phyloP scores from a whole-genome alignment of 176 grass and related monocot species.

The Pharus latifolius region DNA sequence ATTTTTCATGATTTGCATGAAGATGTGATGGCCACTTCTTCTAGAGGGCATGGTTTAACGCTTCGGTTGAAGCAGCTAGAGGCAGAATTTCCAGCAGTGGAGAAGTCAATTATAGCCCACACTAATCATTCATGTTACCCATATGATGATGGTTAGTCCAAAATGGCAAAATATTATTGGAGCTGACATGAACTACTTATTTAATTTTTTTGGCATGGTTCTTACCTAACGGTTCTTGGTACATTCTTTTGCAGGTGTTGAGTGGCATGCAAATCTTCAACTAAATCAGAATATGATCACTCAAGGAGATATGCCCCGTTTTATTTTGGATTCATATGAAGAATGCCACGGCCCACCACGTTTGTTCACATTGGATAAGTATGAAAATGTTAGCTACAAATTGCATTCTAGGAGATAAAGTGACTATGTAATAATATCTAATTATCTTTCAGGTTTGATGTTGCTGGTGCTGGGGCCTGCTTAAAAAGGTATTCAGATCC shows the following conservation, averaged over 20 bases:
- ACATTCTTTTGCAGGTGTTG: conserved; percentile 36
- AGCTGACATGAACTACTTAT: neutral
- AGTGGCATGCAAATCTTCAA: conserved; percentile 73
- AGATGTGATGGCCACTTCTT: conserved; percentile 79
- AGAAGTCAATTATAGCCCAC: conserved; percentile 64
- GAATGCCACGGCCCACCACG: conserved; percentile 86
- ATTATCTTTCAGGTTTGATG: conserved; percentile 82
- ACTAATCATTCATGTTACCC: conserved; percentile 45
- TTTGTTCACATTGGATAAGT: conserved; percentile 94
- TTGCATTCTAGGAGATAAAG: neutral
- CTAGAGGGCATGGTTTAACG: conserved; percentile 80
- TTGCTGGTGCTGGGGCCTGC: conserved; percentile 89
- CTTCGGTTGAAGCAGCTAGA: conserved; percentile 89
- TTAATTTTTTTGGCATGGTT: neutral
- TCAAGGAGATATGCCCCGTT: conserved; percentile 96
- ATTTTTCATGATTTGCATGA: conserved; percentile 97
- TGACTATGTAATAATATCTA: neutral
- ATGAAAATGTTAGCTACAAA: conserved; percentile 1
- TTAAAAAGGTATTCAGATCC: conserved; percentile 96
- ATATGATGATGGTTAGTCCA: conserved; percentile 56
- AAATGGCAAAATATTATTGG: neutral
- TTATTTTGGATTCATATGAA: conserved; percentile 98
- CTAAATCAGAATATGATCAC: conserved; percentile 81
- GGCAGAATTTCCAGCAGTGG: conserved; percentile 74
- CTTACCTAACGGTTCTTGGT: conserved; percentile 4